phyloP scores from a whole-genome alignment of 2,329 filamentous ascomycete species.

The Westerdykella sp. region DNA sequence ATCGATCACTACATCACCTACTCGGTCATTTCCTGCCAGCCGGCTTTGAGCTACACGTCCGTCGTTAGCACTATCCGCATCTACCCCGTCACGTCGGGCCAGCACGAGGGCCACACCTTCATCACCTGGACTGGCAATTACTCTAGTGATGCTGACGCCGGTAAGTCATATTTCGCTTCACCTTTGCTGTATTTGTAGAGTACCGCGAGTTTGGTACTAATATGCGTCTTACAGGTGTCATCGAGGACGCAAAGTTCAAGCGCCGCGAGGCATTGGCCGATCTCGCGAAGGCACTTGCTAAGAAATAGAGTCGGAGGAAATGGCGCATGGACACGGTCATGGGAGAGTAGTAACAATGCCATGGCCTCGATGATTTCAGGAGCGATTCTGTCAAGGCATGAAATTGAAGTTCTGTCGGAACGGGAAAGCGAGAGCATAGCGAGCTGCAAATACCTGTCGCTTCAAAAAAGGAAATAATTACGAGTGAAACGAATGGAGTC shows the following conservation, averaged over 20 bases:
- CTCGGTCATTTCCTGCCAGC: conserved; percentile 61
- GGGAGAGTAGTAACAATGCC: no score
- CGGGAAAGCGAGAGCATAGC: no score
- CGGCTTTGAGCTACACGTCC: conserved; percentile 59
- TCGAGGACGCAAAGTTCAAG: conserved; percentile 72
- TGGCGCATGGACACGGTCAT: no score
- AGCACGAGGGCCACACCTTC: conserved; percentile 59
- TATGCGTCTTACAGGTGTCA: conserved; percentile 49
- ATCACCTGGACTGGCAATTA: conserved; percentile 66
- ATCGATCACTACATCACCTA: conserved; percentile 73
- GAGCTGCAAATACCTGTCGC: no score
- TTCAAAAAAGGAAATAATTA: no score
- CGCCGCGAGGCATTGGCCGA: conserved; percentile 64
- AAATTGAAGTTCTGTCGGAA: no score
- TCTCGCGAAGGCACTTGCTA: conserved; percentile 49
- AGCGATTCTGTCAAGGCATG: no score
- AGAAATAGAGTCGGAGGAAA: conserved; percentile 22
- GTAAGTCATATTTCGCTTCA: conserved; percentile 40
- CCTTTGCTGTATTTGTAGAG: background rate
- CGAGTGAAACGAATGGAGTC: no score
- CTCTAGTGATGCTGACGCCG: conserved; percentile 63
- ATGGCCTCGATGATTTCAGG: no score
- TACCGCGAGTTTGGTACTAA: conserved; percentile 2
- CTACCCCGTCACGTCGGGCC: conserved; percentile 61
- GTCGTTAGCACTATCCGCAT: conserved; percentile 61